Evolutionary conservation across 2,329 filamentous ascomycete species (phyloP), one percentile per base, ranked within the genome.

Genomic region (Penicillium sumatraense): DNA sequence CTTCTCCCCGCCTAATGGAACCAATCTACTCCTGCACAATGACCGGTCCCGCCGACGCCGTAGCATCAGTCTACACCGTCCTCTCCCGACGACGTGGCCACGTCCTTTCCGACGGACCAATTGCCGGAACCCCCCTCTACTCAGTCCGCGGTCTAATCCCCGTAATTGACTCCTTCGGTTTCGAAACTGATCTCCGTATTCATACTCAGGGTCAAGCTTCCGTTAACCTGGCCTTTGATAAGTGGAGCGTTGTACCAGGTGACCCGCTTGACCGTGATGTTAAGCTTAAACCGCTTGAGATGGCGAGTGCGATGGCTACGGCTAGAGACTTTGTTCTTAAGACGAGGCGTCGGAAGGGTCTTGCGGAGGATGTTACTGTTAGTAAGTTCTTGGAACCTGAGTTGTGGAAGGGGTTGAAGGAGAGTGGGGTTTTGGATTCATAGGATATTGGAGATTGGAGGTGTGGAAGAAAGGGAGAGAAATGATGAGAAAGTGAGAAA

Each of bases 311-410:
- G 49, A 91, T 96, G 79, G 92, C 90, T 20, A 96, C 93, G 46
- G 95, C 95, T 1, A 83, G 95, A 58, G 95, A 99, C 74, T 98
- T 99, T 75, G 93, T 98, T 51, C 83, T 98, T 59, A 99, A 99
- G 84, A 99, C 95, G 9, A 84, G 95, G 64, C 81, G 92, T 68
- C 85, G 95, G 64, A 99, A 99, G 83, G 95, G 95, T 1, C 75
- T 99, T 59, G 93, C 91, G 59, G 95, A 98, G 80, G 95, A 98
- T 73, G 91, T 98, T 36, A 93, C 89, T 26, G 92, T 98, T 53
- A 92, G 91, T 73, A 97, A 96, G 71, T 99, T 98, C 77, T 79
- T 99, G 61, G 95, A 99, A 79, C 91, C 92, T 1, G 95, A 98
- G 73, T 86, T 98, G 58, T 96, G 96, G 78, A 87, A 89, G 73